Base-by-base conservation (phyloP, 495 filamentous ascomycete species). In the Trichoderma virens region DNA sequence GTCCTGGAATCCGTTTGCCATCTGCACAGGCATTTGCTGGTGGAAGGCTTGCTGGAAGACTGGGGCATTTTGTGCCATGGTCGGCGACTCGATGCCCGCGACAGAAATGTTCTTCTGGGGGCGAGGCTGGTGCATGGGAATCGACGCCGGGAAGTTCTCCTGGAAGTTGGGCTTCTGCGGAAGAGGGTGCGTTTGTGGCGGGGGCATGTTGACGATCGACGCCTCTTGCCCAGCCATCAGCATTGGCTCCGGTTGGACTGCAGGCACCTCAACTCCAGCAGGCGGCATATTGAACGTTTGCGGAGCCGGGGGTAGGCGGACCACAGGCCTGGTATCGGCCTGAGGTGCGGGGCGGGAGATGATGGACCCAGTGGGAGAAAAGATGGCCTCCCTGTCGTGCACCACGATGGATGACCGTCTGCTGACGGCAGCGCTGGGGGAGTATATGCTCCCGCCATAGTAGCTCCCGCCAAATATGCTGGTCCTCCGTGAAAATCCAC, bases 51-150 rank as follows among this genome's bases (percentile, higher is more conserved):
- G 92, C 64, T 90, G 87, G 69, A 90, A 90, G 18, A 87, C 73
- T 59, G 77, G 72, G 32, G 85, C 84, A 61, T 89, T 85, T 67
- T 90, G 87, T 2, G 83, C 79, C 68, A 89, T 82, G 23, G 80
- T 86, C 2, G 95, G 92, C 27, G 87, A 91, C 72, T 98, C 94
- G 67, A 99, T 97, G 70, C 91, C 92, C 34, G 92, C 91, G 64
- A 98, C 88, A 30, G 94, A 97, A 31, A 99, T 89, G 3, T 92
- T 79, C 79, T 97, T 97, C 74, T 98, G 92, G 3, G 94, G 94
- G 51, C 91, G 89, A 61, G 94, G 94, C 72, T 99, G 94, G 70
- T 98, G 90, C 90, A 98, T 96, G 6, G 92, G 89, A 43, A 97
- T 86, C 27, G 84, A 80, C 56, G 79, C 87, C 56, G 83, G 84